A percentile compares a stretch with the other conserved stretches of the same genome.
These are phyloP conservation scores for Rubus parviflorus DNA, from an alignment of 306 rosid species.

Conservation along the genomic window DNA sequence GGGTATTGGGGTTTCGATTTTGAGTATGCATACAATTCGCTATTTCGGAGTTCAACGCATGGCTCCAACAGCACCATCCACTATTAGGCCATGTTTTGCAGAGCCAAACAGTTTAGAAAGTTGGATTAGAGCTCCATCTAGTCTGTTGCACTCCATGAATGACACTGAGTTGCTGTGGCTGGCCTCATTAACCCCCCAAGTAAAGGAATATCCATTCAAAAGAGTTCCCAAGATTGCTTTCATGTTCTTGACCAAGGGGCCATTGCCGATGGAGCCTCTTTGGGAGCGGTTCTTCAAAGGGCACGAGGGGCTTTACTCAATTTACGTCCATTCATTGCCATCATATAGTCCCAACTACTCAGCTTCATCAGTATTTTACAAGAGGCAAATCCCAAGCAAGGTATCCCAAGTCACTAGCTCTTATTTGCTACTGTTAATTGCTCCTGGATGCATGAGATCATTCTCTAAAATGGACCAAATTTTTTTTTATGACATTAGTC, in stretches of 20 bases:
- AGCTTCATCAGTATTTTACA: conserved; percentile 67
- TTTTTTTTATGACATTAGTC: neutral
- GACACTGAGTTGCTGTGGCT: conserved; percentile 84
- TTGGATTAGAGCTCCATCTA: conserved; percentile 70
- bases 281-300: conserved; percentile 91
- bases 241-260: conserved; percentile 98
- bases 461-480: neutral
- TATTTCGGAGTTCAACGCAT: conserved; percentile 57
- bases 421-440: neutral
- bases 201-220: conserved; percentile 61
- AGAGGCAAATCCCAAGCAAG: conserved; percentile 94
- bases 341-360: conserved; percentile 57
- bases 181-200: conserved; percentile 66
- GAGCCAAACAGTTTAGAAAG: conserved; percentile 51
- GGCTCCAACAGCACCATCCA: conserved; percentile 43
- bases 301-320: conserved; percentile 59
- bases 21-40: conserved; percentile 71
- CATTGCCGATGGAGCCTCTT: conserved; percentile 86
- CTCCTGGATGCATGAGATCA: neutral
- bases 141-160: conserved; percentile 68
- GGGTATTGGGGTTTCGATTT: conserved; percentile 69
- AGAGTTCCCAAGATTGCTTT: conserved; percentile 92
- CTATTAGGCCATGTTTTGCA: conserved; percentile 53
- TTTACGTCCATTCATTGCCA: conserved; percentile 81
- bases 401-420: conserved; percentile 40